A percentile compares a stretch with the other conserved stretches of the same genome.
phyloP scores from a whole-genome alignment of 371 early-diverging fungal genomes.

The Mortierella sp. region DNA sequence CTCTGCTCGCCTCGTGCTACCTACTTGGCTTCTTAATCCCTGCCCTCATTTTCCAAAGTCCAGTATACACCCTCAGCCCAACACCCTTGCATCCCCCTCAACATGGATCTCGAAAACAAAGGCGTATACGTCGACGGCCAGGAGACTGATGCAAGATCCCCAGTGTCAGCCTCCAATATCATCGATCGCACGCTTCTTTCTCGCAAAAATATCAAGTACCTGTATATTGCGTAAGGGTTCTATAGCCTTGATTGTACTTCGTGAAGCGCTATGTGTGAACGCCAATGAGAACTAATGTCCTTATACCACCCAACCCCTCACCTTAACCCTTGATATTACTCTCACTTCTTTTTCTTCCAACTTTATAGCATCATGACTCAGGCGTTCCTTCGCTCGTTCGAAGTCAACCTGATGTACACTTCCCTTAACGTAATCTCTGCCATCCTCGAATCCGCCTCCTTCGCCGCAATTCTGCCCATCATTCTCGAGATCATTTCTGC shows the following conservation, averaged over 20 bases:
- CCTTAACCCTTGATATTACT: not conserved
- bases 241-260: not conserved
- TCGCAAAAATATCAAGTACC: slow-evolving; percentile 3
- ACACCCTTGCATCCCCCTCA: not conserved
- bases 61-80: not conserved
- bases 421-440: slow-evolving; percentile 26
- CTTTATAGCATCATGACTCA: slow-evolving; percentile 19
- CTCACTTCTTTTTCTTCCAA: not conserved
- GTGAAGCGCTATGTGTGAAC: not conserved
- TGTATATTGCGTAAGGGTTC: slow-evolving; percentile 6
- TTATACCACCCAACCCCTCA: not conserved
- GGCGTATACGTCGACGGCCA: not conserved
- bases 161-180: slow-evolving; percentile 18
- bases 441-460: slow-evolving; percentile 36
- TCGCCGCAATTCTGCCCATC: slow-evolving; percentile 38
- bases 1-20: no score
- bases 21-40: not conserved
- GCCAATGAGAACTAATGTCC: not conserved
- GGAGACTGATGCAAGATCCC: not conserved
- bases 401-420: slow-evolving; percentile 27
- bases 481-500: slow-evolving; percentile 57
- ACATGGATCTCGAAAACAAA: not conserved
- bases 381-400: slow-evolving; percentile 24
- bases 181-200: slow-evolving; percentile 16
- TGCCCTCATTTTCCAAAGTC: not conserved